Base-by-base conservation (phyloP, 2,329 filamentous ascomycete genomes). In the Sphaerostilbella broomeana region DNA sequence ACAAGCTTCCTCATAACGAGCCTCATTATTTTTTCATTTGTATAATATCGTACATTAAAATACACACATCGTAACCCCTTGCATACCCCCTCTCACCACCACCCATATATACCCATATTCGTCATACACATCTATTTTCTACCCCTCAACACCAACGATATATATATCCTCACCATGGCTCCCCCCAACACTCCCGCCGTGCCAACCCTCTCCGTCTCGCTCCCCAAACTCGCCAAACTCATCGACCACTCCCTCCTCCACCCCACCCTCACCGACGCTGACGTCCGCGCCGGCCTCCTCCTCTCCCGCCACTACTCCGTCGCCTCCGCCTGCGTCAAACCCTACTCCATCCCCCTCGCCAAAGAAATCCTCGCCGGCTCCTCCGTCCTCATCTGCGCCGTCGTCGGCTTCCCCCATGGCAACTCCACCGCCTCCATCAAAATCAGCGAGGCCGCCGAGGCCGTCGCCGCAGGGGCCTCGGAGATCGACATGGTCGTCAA, bases 401-500 rank as follows among this genome's bases (percentile, higher is more conserved):
- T 79, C 22, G 68, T 80, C 45, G 75, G 75, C 18, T 81, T 81
- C 47, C 77, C 77, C 0, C 71, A 77, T 49, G 75, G 77, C 3
- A 77, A 70, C 54, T 71, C 65, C 47, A 76, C 69, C 1, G 71
- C 68, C 0, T 55, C 60, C 10, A 64, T 71, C 45, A 81, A 81
- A 50, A 65, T 75, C 1, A 56, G 62, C 17, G 77, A 80, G 48
- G 72, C 75, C 0, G 53, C 52, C 0, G 61, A 62, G 1, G 75
- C 74, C 0, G 64, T 64, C 0, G 48, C 57, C 3, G 63, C 62
- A 0, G 75, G 75, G 2, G 75, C 67, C 1, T 47, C 56, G 1
- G 75, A 80, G 51, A 68, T 80, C 17, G 76, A 79, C 51, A 73
- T 79, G 69, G 75, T 79, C 1, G 61, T 79, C 46, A 79, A 81